A percentile compares a stretch with the other conserved stretches of the same genome.
These are phyloP conservation scores for Cercis canadensis DNA, from an alignment of 306 rosid species.

Conservation along the genomic window DNA sequence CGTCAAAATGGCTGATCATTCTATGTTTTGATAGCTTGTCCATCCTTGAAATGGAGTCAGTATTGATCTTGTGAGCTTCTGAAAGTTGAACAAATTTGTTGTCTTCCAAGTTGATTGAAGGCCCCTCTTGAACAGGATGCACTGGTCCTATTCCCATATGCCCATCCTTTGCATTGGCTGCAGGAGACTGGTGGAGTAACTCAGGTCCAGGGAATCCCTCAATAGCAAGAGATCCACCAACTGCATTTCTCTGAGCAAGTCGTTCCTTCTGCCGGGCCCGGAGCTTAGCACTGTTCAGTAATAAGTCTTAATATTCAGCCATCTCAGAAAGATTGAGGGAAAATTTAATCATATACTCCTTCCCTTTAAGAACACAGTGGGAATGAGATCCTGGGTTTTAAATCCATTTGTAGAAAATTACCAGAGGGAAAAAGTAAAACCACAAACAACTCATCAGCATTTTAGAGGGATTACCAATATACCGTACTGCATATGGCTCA, in stretches of 20 bases:
- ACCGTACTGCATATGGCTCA: constrained; percentile 11
- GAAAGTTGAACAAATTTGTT: constrained; percentile 45
- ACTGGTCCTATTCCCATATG: constrained; percentile 53
- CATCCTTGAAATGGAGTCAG: constrained; percentile 60
- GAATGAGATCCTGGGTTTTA: no score
- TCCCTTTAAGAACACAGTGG: neutral
- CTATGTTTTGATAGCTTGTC: constrained; percentile 60
- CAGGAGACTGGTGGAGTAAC: constrained; percentile 44
- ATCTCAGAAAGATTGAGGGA: constrained; percentile 1
- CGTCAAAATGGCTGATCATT: constrained; percentile 58
- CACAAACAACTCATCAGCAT: neutral
- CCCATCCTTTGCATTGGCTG: constrained; percentile 52
- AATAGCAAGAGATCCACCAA: constrained; percentile 53
- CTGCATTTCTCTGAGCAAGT: constrained; percentile 66
- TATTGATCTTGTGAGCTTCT: constrained; percentile 56
- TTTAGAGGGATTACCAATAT: constrained; percentile 15
- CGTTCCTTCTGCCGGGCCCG: constrained; percentile 93
- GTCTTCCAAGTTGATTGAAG: constrained; percentile 69
- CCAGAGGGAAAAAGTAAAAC: constrained; percentile 23
- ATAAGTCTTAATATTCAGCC: constrained; percentile 36
- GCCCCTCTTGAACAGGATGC: constrained; percentile 58
- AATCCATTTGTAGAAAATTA: constrained; percentile 2
- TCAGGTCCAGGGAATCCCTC: constrained; percentile 57
- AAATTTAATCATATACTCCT: constrained; percentile 27
- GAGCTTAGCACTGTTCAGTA: constrained; percentile 79